Evolutionary conservation across 257 asterid genomes (phyloP).

Genomic region (Echites panduratus): DNA sequence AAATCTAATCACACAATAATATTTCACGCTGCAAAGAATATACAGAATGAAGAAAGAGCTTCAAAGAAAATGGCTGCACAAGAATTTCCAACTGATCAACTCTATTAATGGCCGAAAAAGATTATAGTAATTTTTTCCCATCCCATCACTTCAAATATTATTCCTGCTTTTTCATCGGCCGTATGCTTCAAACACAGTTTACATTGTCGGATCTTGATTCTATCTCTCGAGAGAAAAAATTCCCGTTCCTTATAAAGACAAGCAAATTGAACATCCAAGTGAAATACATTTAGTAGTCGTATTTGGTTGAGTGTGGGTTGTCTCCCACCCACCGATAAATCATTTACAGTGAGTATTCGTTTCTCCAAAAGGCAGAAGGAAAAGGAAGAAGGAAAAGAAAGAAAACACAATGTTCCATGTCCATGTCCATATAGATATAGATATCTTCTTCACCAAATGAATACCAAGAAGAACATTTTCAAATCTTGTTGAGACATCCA

Average conservation of each 20-base stretch:
- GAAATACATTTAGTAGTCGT: not conserved
- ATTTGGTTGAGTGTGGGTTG: not conserved
- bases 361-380: too few species aligned
- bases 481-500: not conserved
- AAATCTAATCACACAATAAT: constrained; percentile 3
- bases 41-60: not conserved
- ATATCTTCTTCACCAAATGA: not conserved
- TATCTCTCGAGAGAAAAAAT: not conserved
- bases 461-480: not conserved
- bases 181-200: not conserved
- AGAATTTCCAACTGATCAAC: not conserved
- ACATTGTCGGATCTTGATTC: not conserved
- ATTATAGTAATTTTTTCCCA: not conserved
- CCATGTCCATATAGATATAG: not conserved
- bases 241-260: not conserved
- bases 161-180: not conserved
- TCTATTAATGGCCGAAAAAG: too few species aligned
- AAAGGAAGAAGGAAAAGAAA: not conserved
- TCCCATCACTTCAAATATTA: not conserved
- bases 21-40: not conserved
- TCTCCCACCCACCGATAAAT: not conserved
- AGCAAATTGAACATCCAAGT: not conserved
- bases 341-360: not conserved
- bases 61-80: not conserved
- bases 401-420: not conserved